A percentile compares a stretch with the other conserved stretches of the same genome.
Conservation (phyloP, 148 eudicot genomes). For the Spergularia bocconei region DNA sequence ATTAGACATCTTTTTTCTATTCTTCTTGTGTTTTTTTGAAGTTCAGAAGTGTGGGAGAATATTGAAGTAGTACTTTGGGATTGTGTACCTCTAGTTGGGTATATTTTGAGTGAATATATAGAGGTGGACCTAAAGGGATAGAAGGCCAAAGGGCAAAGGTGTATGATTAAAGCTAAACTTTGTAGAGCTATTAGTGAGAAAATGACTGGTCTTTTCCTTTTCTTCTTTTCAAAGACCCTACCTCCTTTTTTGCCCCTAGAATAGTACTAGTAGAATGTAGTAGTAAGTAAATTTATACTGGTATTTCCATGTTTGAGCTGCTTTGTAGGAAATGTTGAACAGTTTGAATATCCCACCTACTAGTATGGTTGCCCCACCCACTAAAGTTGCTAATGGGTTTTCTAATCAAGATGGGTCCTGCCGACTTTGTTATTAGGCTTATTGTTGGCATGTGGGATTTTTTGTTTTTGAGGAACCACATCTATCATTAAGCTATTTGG, state of each 20-base stretch:
- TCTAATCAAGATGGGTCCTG: conserved; percentile 38
- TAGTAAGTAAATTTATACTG: neutral
- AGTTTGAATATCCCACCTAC: conserved; percentile 24
- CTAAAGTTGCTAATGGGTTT: conserved; percentile 31
- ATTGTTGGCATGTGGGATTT: conserved; percentile 31
- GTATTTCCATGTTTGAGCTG: conserved; percentile 1
- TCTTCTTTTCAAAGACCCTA: neutral
- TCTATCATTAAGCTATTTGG: conserved; percentile 21
- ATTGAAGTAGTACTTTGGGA: neutral
- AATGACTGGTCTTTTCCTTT: conserved; percentile 11
- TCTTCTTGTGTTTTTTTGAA: conserved; percentile 13
- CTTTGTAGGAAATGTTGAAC: neutral
- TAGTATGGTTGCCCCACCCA: conserved; percentile 22
- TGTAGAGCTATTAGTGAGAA: conserved; percentile 18
- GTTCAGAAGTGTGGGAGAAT: conserved; percentile 3
- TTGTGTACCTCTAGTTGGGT: conserved; percentile 9
- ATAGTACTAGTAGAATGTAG: conserved; percentile 3
- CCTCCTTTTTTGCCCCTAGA: conserved; percentile 7
- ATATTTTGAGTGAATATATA: conserved; percentile 21
- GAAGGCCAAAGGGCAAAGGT: conserved; percentile 1
- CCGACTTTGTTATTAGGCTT: conserved; percentile 32
- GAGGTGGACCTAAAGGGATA: conserved; percentile 11
- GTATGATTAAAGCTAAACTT: conserved; percentile 10
- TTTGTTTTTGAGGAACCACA: conserved; percentile 22
- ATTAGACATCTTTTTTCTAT: conserved; percentile 36